Conservation (phyloP, 805 yeast species). For the Priceomyces castillae region DNA sequence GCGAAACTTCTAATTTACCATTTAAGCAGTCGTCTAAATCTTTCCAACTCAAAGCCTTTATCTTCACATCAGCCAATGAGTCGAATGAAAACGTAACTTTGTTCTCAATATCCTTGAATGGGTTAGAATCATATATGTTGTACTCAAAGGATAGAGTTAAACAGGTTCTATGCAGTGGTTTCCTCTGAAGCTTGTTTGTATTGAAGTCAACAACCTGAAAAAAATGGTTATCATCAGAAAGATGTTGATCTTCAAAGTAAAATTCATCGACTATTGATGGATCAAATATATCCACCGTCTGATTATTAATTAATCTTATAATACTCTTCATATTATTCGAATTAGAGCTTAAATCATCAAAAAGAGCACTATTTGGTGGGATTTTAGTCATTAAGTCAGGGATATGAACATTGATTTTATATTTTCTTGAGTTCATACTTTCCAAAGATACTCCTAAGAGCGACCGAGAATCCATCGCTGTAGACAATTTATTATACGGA, state of each 20-base stretch:
- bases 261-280: constrained; percentile 9
- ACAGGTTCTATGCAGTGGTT: constrained; percentile 19
- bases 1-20: constrained; percentile 21
- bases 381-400: constrained; percentile 40
- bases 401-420: constrained; percentile 37
- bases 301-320: constrained; percentile 10
- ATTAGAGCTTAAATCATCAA: constrained; percentile 10
- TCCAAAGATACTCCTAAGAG: constrained; percentile 36
- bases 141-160: constrained; percentile 36
- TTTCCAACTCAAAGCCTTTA: constrained; percentile 21
- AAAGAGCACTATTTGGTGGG: constrained; percentile 25
- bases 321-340: constrained; percentile 10
- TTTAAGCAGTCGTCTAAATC: constrained; percentile 28
- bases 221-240: constrained; percentile 10
- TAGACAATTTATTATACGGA: constrained; percentile 10
- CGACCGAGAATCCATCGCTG: constrained; percentile 2
- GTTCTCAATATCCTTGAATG: constrained; percentile 22
- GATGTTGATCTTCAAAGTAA: constrained; percentile 18
- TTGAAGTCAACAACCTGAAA: constrained; percentile 15
- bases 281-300: constrained; percentile 16
- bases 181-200: not conserved
- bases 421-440: constrained; percentile 33
- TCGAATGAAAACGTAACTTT: constrained; percentile 30
- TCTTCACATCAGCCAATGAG: constrained; percentile 16
- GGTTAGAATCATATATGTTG: constrained; percentile 32